Evolutionary conservation across 1,284 basidiomycete genomes (phyloP).

Genomic region (Ceratobasidium sp.): DNA sequence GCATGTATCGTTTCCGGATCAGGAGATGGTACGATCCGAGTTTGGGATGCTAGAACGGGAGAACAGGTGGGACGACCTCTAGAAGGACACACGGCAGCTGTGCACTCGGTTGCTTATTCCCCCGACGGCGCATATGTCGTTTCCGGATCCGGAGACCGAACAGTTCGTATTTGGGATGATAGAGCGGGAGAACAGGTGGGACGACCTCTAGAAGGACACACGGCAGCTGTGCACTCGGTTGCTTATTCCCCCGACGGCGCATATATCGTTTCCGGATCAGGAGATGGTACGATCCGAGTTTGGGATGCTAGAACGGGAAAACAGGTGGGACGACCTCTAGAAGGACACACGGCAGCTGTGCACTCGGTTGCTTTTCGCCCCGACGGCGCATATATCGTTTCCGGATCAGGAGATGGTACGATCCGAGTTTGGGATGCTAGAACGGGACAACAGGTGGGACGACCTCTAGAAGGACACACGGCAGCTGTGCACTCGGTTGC

Average conservation of each 20-base stretch:
- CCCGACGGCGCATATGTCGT: conserved; percentile 2
- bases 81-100: neutral
- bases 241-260: conserved; percentile 8
- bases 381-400: conserved; percentile 17
- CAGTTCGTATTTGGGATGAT: conserved; percentile 13
- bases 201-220: conserved; percentile 1
- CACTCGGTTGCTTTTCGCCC: conserved; percentile 22
- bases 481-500: conserved; percentile 4
- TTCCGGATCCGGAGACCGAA: conserved; percentile 4
- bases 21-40: neutral
- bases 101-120: conserved; percentile 3
- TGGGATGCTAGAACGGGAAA: conserved; percentile 16
- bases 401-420: conserved; percentile 1
- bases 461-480: conserved; percentile 7
- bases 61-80: neutral
- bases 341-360: neutral
- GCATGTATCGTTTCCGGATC: neutral
- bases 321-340: neutral
- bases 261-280: conserved; percentile 14
- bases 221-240: neutral
- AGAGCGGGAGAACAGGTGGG: neutral
- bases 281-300: conserved; percentile 15
- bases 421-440: conserved; percentile 33
- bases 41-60: neutral
- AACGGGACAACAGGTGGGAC: neutral